Evolutionary conservation across 495 filamentous ascomycete genomes (phyloP), one percentile per base, ranked within the genome.

Genomic region (Aspergillus affinis): DNA sequence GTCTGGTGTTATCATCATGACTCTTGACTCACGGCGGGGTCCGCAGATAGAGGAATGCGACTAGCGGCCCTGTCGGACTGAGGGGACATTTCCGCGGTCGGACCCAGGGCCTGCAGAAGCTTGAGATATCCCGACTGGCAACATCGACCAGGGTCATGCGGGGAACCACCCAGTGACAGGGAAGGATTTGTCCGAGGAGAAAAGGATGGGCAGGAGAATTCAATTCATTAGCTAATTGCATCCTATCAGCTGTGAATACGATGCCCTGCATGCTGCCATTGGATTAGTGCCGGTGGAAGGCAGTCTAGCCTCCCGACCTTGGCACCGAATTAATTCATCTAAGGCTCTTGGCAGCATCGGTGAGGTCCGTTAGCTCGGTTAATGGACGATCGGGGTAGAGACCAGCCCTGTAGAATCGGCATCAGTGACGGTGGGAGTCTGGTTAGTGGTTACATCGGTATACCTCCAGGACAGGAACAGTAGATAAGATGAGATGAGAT

Each of bases 11-110:
- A 61, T 61, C 60, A 61, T 53, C 26, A 56, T 56, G 54, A 57
- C 46, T 51, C 48, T 26, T 36, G 47, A 52, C 48, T 36, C 45
- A 55, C 44, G 53, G 59, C 45, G 59, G 59, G 59, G 59, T 54
- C 48, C 50, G 57, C 26, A 47, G 29, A 21, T 26, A 26, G 27
- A 45, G 10, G 8, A 27, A 29, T 27, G n/a, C 41, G 12, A 41
- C 10, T 41, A 15, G 1, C 36, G 36, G 36, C 13, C 36, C 15
- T 5, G 10, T 41, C 9, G 8, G 13, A 13, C 9, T 15, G 36
- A 41, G 36, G 36, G 13, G 36, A 17, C 23, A 26, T 41, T 41
- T 41, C 36, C 12, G 36, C 36, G 36, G 36, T 41, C 3, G 36
- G 10, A 41, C 10, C 36, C 36, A 41, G 13, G 8, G 36, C 36